Percentiles rank a stretch among this genome's conserved stretches.
These are phyloP conservation scores for Allomyces javanicus DNA, from an alignment of 192 early-diverging fungal species.

Conservation along the genomic window DNA sequence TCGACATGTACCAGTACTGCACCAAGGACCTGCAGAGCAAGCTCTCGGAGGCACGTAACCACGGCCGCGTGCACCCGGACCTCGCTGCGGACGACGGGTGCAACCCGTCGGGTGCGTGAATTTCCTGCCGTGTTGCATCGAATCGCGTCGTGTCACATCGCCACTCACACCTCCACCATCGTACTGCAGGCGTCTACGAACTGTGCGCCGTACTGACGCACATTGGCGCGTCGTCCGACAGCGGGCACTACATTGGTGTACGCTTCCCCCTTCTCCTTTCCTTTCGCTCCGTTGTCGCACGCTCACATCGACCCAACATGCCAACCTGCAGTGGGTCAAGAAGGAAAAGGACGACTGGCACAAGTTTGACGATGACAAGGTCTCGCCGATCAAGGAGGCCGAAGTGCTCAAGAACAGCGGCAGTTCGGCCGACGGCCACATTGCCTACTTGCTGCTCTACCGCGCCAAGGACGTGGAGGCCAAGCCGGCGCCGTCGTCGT, in stretches of 20 bases:
- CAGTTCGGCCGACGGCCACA: slow-evolving; percentile 58
- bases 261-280: neutral
- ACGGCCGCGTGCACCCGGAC: slow-evolving; percentile 35
- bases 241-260: slow-evolving; percentile 29
- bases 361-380: slow-evolving; percentile 93
- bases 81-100: slow-evolving; percentile 60
- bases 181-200: slow-evolving; percentile 49
- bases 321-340: slow-evolving; percentile 1
- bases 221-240: slow-evolving; percentile 79
- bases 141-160: too few relatives aligned
- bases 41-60: slow-evolving; percentile 25
- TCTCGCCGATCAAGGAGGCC: slow-evolving; percentile 57
- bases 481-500: too few relatives aligned
- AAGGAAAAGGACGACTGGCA: slow-evolving; percentile 40
- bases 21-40: slow-evolving; percentile 62
- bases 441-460: slow-evolving; percentile 79
- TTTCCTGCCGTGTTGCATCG: too few relatives aligned
- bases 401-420: slow-evolving; percentile 85
- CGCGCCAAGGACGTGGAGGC: slow-evolving; percentile 42
- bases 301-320: slow-evolving; percentile 37
- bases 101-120: slow-evolving; percentile 40
- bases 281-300: neutral
- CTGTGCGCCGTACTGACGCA: slow-evolving; percentile 86
- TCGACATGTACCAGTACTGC: slow-evolving; percentile 73
- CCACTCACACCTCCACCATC: too few relatives aligned